A percentile compares a stretch with the other conserved stretches of the same genome.
Evolutionary conservation across 2,329 filamentous ascomycete genomes (phyloP).

Genomic region (Xylariaceae sp.): DNA sequence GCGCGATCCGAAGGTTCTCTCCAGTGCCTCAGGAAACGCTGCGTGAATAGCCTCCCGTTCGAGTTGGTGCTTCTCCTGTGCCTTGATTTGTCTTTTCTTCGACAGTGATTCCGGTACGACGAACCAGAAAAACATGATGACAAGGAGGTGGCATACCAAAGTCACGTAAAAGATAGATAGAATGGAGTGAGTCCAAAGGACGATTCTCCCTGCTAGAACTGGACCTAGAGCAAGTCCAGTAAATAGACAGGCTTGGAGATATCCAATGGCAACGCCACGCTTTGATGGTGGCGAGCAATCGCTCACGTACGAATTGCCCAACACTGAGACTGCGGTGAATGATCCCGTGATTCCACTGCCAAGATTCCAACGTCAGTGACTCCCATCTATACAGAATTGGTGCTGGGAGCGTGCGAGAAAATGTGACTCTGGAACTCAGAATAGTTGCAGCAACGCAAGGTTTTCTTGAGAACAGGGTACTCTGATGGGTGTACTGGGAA

Average conservation of each 20-base stretch:
- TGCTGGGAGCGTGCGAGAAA: neutral
- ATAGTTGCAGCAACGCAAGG: neutral
- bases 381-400: neutral
- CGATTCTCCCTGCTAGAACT: slow-evolving; percentile 71
- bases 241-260: slow-evolving; percentile 85
- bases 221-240: slow-evolving; percentile 84
- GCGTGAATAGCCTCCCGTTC: slow-evolving; percentile 35
- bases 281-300: slow-evolving; percentile 80
- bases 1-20: slow-evolving; percentile 19
- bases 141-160: slow-evolving; percentile 65
- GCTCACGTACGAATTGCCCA: slow-evolving; percentile 80
- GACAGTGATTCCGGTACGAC: slow-evolving; percentile 81
- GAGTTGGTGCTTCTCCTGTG: slow-evolving; percentile 60
- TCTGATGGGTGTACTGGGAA: neutral
- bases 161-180: slow-evolving; percentile 82
- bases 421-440: neutral
- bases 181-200: slow-evolving; percentile 68
- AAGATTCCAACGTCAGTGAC: slow-evolving; percentile 1
- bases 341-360: slow-evolving; percentile 68
- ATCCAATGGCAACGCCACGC: slow-evolving; percentile 79
- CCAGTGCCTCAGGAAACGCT: slow-evolving; percentile 19
- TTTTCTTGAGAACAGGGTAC: neutral
- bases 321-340: slow-evolving; percentile 72
- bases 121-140: slow-evolving; percentile 66
- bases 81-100: slow-evolving; percentile 61